Evolutionary conservation across 2,329 filamentous ascomycete genomes (phyloP).

Genomic region (Xylaria sp.): DNA sequence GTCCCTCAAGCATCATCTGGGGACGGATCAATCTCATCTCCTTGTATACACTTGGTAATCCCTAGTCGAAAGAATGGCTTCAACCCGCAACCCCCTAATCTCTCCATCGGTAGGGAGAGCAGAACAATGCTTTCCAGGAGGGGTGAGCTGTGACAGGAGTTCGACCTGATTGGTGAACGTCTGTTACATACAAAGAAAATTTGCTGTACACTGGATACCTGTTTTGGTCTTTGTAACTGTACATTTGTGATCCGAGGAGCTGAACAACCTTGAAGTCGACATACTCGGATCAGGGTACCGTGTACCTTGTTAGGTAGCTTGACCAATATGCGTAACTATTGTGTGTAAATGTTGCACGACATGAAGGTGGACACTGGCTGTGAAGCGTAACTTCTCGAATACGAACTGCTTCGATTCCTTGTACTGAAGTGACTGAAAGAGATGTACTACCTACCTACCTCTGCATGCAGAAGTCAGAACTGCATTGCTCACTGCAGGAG

Average conservation of each 20-base stretch:
- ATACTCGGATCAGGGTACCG: conserved; percentile 31
- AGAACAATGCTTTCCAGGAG: neutral
- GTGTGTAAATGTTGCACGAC: conserved; percentile 30
- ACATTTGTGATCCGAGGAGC: conserved; percentile 12
- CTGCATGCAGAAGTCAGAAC: conserved; percentile 7
- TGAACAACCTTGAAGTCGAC: conserved; percentile 17
- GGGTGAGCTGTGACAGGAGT: neutral
- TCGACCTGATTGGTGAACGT: conserved; percentile 5
- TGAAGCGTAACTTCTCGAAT: conserved; percentile 30
- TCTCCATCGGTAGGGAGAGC: conserved; percentile 5
- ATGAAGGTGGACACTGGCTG: conserved; percentile 26
- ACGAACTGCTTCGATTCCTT: conserved; percentile 29
- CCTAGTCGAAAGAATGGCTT: neutral
- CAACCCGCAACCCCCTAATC: neutral
- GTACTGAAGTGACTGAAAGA: conserved; percentile 1
- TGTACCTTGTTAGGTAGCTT: conserved; percentile 8
- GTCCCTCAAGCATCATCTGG: neutral
- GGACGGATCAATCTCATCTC: conserved; percentile 5
- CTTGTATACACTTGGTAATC: neutral
- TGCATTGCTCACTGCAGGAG: conserved; percentile 14
- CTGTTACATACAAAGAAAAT: neutral
- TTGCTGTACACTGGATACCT: neutral
- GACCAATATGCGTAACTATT: conserved; percentile 4
- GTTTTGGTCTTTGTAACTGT: conserved; percentile 6
- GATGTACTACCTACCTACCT: conserved; percentile 7